A percentile compares a stretch with the other conserved stretches of the same genome.
These are phyloP conservation scores for Kockovaella imperatae DNA, from an alignment of 768 basidiomycete genomes.

Conservation along the genomic window DNA sequence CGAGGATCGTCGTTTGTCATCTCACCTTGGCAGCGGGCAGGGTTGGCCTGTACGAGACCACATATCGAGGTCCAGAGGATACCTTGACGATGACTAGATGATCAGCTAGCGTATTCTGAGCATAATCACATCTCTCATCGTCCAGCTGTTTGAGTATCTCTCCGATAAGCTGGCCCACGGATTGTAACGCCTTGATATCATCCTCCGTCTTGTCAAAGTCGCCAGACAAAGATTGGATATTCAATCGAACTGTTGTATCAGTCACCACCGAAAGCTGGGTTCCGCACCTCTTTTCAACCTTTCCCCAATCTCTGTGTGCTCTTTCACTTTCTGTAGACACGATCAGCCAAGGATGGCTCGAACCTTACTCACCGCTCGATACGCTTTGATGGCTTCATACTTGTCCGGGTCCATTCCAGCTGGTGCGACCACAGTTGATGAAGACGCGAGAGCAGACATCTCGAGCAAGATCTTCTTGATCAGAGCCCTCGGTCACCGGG, in stretches of 20 bases:
- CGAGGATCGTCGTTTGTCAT: neutral
- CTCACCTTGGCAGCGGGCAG: conserved; percentile 61
- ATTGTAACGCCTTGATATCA: conserved; percentile 97
- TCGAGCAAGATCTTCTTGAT: too few relatives aligned
- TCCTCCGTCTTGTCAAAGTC: conserved; percentile 93
- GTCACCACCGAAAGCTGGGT: neutral
- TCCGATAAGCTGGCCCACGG: conserved; percentile 96
- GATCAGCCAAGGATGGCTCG: conserved; percentile 1
- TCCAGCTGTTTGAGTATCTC: conserved; percentile 98
- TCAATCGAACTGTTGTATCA: conserved; percentile 64
- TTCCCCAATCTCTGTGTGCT: conserved; percentile 78
- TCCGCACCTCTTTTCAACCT: conserved; percentile 79
- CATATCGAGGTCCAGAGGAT: conserved; percentile 94
- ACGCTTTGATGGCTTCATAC: conserved; percentile 43
- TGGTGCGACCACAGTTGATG: conserved; percentile 27
- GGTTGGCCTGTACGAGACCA: conserved; percentile 90
- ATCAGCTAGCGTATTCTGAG: neutral
- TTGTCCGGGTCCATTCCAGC: conserved; percentile 34
- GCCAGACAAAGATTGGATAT: conserved; percentile 78
- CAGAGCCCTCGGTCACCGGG: too few relatives aligned
- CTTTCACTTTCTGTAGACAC: conserved; percentile 85
- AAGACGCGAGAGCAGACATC: conserved; percentile 29
- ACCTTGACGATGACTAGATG: conserved; percentile 88
- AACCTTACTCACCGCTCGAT: conserved; percentile 40
- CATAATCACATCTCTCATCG: conserved; percentile 80